phyloP scores from a whole-genome alignment of 2,329 filamentous ascomycete species.

The Epicoccum sorghinum region DNA sequence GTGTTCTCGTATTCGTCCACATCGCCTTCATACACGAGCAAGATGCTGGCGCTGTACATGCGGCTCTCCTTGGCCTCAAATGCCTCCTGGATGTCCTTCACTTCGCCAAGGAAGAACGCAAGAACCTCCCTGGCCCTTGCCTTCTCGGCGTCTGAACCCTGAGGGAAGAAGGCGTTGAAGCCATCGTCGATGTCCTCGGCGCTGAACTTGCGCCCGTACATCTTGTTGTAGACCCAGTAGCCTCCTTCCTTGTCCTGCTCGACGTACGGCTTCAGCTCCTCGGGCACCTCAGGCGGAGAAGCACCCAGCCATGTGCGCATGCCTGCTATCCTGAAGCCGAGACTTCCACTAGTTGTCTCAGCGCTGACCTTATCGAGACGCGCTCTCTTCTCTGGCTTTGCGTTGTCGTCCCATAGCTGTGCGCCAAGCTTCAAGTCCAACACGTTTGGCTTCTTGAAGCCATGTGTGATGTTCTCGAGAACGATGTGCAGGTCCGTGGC shows the following conservation, averaged over 20 bases:
- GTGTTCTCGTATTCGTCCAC: conserved; percentile 58
- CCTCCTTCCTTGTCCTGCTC: conserved; percentile 55
- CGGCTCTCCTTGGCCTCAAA: conserved; percentile 68
- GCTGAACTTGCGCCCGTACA: conserved; percentile 66
- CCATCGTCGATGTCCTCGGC: conserved; percentile 62
- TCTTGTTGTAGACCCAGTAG: conserved; percentile 68
- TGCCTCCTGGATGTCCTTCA: conserved; percentile 61
- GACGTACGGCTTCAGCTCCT: conserved; percentile 37
- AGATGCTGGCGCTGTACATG: conserved; percentile 70
- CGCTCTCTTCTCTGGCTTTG: conserved; percentile 62
- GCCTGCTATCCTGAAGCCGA: conserved; percentile 69
- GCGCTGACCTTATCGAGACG: conserved; percentile 65
- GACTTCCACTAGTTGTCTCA: conserved; percentile 63
- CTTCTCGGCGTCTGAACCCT: conserved; percentile 30
- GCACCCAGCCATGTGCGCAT: conserved; percentile 64
- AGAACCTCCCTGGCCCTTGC: conserved; percentile 56
- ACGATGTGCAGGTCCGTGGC: conserved; percentile 81
- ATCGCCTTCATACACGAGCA: conserved; percentile 72
- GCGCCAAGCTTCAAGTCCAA: conserved; percentile 91
- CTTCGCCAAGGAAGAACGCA: conserved; percentile 49
- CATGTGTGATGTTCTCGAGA: conserved; percentile 80
- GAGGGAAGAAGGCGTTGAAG: conserved; percentile 61
- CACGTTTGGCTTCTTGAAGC: conserved; percentile 85
- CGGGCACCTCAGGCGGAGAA: conserved; percentile 25
- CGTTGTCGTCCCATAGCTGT: conserved; percentile 80